phyloP scores from a whole-genome alignment of 371 early-diverging fungal species.

The Rhizomucor pusillus region DNA sequence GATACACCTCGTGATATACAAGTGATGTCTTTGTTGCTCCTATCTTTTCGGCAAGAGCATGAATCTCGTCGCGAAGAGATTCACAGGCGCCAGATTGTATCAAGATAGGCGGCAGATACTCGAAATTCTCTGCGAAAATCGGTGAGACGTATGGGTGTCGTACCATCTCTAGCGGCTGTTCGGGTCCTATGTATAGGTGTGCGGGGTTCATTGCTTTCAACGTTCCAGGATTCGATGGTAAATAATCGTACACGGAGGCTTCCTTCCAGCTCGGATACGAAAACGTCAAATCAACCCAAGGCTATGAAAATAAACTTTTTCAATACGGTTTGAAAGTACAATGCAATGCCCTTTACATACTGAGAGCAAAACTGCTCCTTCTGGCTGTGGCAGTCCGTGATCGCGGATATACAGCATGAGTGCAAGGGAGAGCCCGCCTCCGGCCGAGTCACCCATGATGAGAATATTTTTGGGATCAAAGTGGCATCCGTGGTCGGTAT shows the following conservation, averaged over 20 bases:
- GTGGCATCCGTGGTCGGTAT: conserved; percentile 29
- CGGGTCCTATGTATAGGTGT: conserved; percentile 28
- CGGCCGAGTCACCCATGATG: conserved; percentile 80
- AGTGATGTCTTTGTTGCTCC: too few species aligned
- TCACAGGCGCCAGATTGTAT: too few species aligned
- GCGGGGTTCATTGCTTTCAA: conserved; percentile 27
- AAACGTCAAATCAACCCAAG: conserved; percentile 42
- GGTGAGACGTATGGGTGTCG: too few species aligned
- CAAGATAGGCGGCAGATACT: too few species aligned
- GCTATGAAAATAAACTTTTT: conserved; percentile 14
- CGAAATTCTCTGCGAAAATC: too few species aligned
- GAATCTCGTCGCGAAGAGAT: too few species aligned
- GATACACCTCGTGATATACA: too few species aligned
- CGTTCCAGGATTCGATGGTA: conserved; percentile 25
- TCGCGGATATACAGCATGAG: conserved; percentile 53
- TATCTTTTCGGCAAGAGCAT: too few species aligned
- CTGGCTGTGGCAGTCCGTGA: conserved; percentile 45
- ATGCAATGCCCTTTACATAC: conserved; percentile 10
- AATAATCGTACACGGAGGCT: conserved; percentile 27
- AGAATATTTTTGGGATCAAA: conserved; percentile 62
- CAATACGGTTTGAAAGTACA: neutral
- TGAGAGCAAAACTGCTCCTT: conserved; percentile 35
- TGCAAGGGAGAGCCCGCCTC: conserved; percentile 56
- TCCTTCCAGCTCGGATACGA: conserved; percentile 35
- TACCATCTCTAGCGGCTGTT: too few species aligned